These are phyloP conservation scores for Collybia sordida DNA, from an alignment of 768 basidiomycete genomes.

Conservation along the genomic window DNA sequence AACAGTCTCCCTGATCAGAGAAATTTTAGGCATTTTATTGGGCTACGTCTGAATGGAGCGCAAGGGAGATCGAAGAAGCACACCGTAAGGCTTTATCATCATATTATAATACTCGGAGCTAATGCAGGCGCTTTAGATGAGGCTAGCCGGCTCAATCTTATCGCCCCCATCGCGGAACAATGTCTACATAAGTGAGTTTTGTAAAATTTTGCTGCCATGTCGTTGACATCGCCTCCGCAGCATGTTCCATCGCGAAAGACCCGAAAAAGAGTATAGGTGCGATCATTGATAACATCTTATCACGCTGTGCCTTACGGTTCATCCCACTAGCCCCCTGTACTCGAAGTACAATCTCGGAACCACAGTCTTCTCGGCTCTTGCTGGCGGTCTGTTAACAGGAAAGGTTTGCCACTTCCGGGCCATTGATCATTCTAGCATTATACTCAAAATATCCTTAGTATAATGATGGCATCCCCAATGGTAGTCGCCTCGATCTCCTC, in stretches of 20 bases:
- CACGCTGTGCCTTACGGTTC: neutral
- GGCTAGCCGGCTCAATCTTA: conserved; percentile 61
- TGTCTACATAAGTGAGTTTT: conserved; percentile 59
- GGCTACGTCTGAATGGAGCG: conserved; percentile 80
- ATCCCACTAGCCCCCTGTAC: conserved; percentile 50
- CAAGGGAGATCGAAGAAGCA: conserved; percentile 67
- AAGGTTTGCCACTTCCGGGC: conserved; percentile 42
- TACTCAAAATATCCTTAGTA: conserved; percentile 37
- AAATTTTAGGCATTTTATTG: conserved; percentile 46
- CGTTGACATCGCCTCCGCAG: conserved; percentile 28
- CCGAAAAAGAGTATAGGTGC: conserved; percentile 74
- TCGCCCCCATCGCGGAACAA: conserved; percentile 73
- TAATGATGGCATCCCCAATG: conserved; percentile 71
- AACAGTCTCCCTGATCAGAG: conserved; percentile 15
- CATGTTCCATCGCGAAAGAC: conserved; percentile 73
- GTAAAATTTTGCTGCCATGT: neutral
- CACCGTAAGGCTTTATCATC: conserved; percentile 38
- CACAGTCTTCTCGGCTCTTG: conserved; percentile 73
- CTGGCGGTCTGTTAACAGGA: conserved; percentile 71
- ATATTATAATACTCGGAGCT: neutral
- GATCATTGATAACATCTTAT: conserved; percentile 15
- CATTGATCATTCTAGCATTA: neutral
- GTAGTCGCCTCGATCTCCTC: conserved; percentile 49
- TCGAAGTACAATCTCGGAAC: conserved; percentile 63
- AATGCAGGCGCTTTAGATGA: conserved; percentile 42